A percentile compares a stretch with the other conserved stretches of the same genome.
Evolutionary conservation across 2,329 filamentous ascomycete species (phyloP).

Genomic region (Mollisia scopiformis): DNA sequence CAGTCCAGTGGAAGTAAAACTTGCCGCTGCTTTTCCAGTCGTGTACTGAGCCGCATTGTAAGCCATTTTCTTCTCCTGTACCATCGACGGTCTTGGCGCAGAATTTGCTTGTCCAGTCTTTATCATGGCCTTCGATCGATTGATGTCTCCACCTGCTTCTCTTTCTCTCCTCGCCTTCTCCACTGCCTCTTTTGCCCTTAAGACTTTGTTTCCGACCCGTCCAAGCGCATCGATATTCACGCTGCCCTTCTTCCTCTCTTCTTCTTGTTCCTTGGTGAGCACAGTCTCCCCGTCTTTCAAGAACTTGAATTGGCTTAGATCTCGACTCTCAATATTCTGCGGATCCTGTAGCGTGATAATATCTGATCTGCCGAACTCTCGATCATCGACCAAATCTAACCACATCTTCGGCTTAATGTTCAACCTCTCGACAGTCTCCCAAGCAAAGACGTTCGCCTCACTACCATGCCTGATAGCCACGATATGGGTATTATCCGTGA

Average conservation of each 20-base stretch:
- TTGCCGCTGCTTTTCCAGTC: constrained; percentile 87
- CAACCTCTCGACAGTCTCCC: constrained; percentile 91
- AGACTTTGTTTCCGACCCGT: constrained; percentile 76
- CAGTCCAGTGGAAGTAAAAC: constrained; percentile 92
- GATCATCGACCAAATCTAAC: constrained; percentile 86
- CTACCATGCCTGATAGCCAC: constrained; percentile 79
- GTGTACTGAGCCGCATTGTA: constrained; percentile 91
- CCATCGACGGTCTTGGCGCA: constrained; percentile 44
- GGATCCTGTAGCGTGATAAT: constrained; percentile 97
- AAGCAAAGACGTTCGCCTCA: constrained; percentile 94
- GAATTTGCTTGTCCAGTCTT: constrained; percentile 40
- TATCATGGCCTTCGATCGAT: constrained; percentile 47
- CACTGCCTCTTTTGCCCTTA: constrained; percentile 92
- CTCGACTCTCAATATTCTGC: constrained; percentile 80
- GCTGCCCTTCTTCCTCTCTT: constrained; percentile 64
- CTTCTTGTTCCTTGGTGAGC: constrained; percentile 70
- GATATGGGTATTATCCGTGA: constrained; percentile 97
- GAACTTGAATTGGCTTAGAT: constrained; percentile 88
- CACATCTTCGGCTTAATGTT: constrained; percentile 98
- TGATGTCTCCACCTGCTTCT: constrained; percentile 59
- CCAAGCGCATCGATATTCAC: constrained; percentile 84
- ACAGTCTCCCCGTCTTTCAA: constrained; percentile 78
- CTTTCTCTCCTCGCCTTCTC: constrained; percentile 82
- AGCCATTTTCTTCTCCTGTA: constrained; percentile 62
- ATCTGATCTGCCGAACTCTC: constrained; percentile 84